These are phyloP conservation scores for Huiozyma naganishii DNA, from an alignment of 805 yeast species.

Conservation along the genomic window DNA sequence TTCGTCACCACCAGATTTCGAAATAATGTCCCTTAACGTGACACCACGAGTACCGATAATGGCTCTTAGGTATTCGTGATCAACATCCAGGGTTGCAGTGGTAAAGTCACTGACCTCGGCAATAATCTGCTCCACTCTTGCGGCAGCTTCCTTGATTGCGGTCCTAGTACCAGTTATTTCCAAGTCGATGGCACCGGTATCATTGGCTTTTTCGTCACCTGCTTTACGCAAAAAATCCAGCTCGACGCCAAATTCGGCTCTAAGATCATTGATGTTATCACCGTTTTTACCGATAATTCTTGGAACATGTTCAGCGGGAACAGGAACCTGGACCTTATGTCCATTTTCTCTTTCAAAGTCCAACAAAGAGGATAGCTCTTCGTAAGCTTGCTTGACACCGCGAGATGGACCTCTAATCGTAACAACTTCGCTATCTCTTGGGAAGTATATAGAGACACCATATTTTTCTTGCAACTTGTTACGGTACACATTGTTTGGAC, in stretches of 20 bases:
- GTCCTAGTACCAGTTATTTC: constrained; percentile 68
- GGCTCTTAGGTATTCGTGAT: constrained; percentile 61
- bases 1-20: constrained; percentile 61
- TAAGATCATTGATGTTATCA: constrained; percentile 69
- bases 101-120: constrained; percentile 53
- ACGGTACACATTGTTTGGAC: constrained; percentile 70
- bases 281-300: constrained; percentile 86
- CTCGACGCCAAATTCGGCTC: constrained; percentile 49
- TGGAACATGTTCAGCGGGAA: constrained; percentile 69
- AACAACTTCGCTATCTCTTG: constrained; percentile 51
- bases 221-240: constrained; percentile 33
- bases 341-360: constrained; percentile 86
- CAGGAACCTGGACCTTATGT: constrained; percentile 45
- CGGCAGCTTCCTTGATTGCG: constrained; percentile 62
- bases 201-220: constrained; percentile 35
- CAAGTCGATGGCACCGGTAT: constrained; percentile 45
- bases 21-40: constrained; percentile 58
- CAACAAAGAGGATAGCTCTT: constrained; percentile 71
- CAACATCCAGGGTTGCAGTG: constrained; percentile 50
- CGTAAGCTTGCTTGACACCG: constrained; percentile 74
- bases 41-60: constrained; percentile 75
- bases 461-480: constrained; percentile 82
- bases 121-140: constrained; percentile 51
- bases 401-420: constrained; percentile 80
- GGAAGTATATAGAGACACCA: constrained; percentile 70